Evolutionary conservation across 106 monocot genomes (phyloP).

Genomic region (Dioscorea zingiberensis): DNA sequence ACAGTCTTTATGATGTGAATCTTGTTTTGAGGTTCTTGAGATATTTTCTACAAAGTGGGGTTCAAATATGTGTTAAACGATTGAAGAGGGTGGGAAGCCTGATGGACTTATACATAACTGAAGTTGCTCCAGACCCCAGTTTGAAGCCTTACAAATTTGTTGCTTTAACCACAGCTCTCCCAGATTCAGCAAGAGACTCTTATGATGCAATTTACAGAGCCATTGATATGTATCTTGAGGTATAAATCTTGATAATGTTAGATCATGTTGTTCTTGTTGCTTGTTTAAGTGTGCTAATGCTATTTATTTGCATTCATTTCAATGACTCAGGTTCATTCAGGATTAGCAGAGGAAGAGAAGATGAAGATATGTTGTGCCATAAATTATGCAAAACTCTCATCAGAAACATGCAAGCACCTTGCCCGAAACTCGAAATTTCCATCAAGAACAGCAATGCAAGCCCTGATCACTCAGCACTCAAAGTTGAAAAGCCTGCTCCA

Average conservation of each 20-base stretch:
- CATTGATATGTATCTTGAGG: conserved; percentile 82
- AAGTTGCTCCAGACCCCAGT: conserved; percentile 78
- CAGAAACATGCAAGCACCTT: conserved; percentile 73
- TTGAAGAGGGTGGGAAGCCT: conserved; percentile 62
- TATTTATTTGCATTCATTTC: too few relatives aligned
- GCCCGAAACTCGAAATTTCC: conserved; percentile 68
- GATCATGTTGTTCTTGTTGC: too few relatives aligned
- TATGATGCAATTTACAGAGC: conserved; percentile 72
- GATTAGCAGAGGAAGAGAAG: conserved; percentile 74
- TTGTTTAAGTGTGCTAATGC: background rate
- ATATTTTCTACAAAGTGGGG: conserved; percentile 40
- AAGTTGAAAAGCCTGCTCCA: conserved; percentile 68
- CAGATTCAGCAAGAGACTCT: conserved; percentile 63
- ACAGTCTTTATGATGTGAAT: conserved; percentile 68
- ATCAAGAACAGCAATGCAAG: conserved; percentile 67
- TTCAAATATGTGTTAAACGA: conserved; percentile 6
- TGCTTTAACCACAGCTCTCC: conserved; percentile 45
- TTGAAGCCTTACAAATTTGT: conserved; percentile 65
- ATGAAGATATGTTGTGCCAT: conserved; percentile 70
- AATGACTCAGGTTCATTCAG: conserved; percentile 48
- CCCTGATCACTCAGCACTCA: conserved; percentile 57
- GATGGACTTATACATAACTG: conserved; percentile 82
- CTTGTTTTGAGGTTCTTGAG: conserved; percentile 61
- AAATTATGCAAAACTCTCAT: conserved; percentile 76
- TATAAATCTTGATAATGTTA: conserved; percentile 14